Percentiles rank a stretch among this genome's conserved stretches.
Evolutionary conservation across 2,329 filamentous ascomycete genomes (phyloP).

Genomic region (Stachybotrys chartarum): DNA sequence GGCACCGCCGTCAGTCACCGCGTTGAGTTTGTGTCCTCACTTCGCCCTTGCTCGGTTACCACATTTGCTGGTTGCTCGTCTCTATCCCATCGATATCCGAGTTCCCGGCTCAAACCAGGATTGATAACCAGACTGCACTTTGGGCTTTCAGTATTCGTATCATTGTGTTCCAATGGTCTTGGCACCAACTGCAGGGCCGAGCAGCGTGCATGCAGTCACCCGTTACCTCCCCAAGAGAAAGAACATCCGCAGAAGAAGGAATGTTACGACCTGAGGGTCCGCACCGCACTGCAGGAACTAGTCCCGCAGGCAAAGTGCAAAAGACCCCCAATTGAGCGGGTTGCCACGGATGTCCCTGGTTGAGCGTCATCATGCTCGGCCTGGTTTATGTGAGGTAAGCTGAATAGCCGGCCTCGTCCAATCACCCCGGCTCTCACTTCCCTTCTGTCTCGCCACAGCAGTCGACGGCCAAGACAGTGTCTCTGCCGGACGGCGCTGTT

Average conservation of each 20-base stretch:
- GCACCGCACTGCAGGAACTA: too few species aligned
- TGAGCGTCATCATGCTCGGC: not conserved
- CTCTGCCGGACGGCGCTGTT: not conserved
- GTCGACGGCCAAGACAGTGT: not conserved
- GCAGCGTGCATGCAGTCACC: not conserved
- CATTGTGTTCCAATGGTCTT: too few species aligned
- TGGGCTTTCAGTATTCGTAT: too few species aligned
- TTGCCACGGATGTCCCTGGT: not conserved
- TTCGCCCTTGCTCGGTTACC: too few species aligned
- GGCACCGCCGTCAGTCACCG: not conserved
- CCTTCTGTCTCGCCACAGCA: not conserved
- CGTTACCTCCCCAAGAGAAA: not conserved
- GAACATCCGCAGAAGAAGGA: not conserved
- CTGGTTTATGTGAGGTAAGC: not conserved
- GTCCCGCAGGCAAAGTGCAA: too few species aligned
- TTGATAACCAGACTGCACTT: too few species aligned
- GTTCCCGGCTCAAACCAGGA: too few species aligned
- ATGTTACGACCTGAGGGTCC: not conserved
- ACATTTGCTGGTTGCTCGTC: too few species aligned
- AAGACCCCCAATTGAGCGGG: too few species aligned
- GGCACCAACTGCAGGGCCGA: too few species aligned
- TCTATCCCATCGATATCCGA: too few species aligned
- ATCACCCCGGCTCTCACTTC: not conserved
- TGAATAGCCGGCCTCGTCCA: not conserved
- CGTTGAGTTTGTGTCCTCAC: not conserved